A percentile compares a stretch with the other conserved stretches of the same genome.
Evolutionary conservation across 805 yeast species (phyloP).

Genomic region (Maudiozyma serrabonitensis): DNA sequence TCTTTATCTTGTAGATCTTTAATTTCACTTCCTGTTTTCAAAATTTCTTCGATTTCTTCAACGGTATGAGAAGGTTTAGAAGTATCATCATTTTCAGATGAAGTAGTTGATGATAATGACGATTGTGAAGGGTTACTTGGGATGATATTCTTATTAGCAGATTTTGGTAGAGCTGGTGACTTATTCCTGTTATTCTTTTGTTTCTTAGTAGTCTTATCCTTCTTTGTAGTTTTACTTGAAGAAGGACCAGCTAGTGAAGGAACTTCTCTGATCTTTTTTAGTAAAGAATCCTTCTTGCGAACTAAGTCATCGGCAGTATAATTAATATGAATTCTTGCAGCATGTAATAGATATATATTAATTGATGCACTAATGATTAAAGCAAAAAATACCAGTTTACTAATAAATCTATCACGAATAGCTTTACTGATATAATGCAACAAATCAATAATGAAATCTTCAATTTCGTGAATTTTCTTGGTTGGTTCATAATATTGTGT

Average conservation of each 20-base stretch:
- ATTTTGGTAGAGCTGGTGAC: background rate
- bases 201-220: background rate
- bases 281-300: slow-evolving; percentile 4
- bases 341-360: slow-evolving; percentile 78
- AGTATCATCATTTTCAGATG: slow-evolving; percentile 12
- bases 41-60: slow-evolving; percentile 29
- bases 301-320: slow-evolving; percentile 24
- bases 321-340: slow-evolving; percentile 58
- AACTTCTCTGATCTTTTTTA: slow-evolving; percentile 2
- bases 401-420: slow-evolving; percentile 69
- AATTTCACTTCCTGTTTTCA: slow-evolving; percentile 60
- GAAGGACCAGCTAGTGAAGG: slow-evolving; percentile 13
- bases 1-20: slow-evolving; percentile 62
- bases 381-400: slow-evolving; percentile 65
- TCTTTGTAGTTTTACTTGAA: background rate
- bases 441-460: slow-evolving; percentile 36
- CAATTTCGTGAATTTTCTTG: slow-evolving; percentile 46
- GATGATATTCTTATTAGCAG: background rate
- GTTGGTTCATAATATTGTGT: slow-evolving; percentile 50
- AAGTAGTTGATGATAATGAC: background rate
- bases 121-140: background rate
- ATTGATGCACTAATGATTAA: slow-evolving; percentile 69
- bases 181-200: background rate
- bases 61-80: slow-evolving; percentile 5
- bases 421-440: slow-evolving; percentile 53